Percentiles rank a stretch among this genome's conserved stretches.
Evolutionary conservation across 805 yeast genomes (phyloP).

Genomic region (Kluyveromyces wickerhamii): DNA sequence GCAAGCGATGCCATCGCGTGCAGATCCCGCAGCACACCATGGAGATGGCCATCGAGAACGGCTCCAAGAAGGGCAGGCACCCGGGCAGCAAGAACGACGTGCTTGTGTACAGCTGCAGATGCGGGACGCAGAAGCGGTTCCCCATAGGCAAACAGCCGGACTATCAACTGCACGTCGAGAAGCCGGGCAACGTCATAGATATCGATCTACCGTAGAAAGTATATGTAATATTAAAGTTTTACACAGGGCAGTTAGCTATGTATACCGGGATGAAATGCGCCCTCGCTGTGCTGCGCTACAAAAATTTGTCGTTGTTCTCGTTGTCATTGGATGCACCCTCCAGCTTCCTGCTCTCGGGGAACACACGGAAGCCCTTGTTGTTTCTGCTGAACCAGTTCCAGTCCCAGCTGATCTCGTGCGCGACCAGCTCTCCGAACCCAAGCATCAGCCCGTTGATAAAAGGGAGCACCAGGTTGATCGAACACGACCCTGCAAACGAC

Average conservation of each 20-base stretch:
- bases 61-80: slow-evolving; percentile 3
- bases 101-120: slow-evolving; percentile 42
- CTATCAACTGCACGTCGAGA: slow-evolving; percentile 29
- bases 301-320: slow-evolving; percentile 1
- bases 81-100: slow-evolving; percentile 36
- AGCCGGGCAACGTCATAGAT: slow-evolving; percentile 12
- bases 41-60: slow-evolving; percentile 16
- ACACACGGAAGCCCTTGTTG: slow-evolving; percentile 37
- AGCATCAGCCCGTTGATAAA: slow-evolving; percentile 91
- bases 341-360: slow-evolving; percentile 20
- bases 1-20: slow-evolving; percentile 56
- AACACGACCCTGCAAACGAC: slow-evolving; percentile 32
- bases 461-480: slow-evolving; percentile 75
- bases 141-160: slow-evolving; percentile 53
- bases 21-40: slow-evolving; percentile 43
- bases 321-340: neutral
- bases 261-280: too few relatives aligned
- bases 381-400: slow-evolving; percentile 63
- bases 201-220: too few relatives aligned
- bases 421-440: slow-evolving; percentile 91
- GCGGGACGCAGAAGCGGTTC: slow-evolving; percentile 47
- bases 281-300: too few relatives aligned
- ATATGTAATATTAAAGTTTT: too few relatives aligned
- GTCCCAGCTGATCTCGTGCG: slow-evolving; percentile 83
- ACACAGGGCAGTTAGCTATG: too few relatives aligned